A percentile compares a stretch with the other conserved stretches of the same genome.
phyloP scores from a whole-genome alignment of 2,329 filamentous ascomycete genomes.

The Alternaria ventricosa region DNA sequence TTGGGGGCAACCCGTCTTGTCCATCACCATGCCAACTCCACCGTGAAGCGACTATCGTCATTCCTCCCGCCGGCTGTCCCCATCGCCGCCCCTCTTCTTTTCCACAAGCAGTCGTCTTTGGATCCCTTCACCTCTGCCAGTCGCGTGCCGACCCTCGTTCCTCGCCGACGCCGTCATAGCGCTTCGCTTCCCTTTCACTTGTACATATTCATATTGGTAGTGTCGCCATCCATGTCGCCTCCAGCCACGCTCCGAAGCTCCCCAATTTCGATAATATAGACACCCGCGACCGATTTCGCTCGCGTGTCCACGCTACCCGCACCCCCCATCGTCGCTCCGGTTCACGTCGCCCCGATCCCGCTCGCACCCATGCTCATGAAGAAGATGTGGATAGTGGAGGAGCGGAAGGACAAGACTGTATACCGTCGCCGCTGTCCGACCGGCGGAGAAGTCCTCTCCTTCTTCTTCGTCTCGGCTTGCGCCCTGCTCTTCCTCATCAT shows the following conservation, averaged over 20 bases:
- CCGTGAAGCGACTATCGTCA: background rate
- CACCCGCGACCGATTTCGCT: conserved; percentile 18
- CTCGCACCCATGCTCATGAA: conserved; percentile 25
- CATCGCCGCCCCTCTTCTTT: conserved; percentile 2
- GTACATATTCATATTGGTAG: conserved; percentile 1
- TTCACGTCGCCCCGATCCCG: conserved; percentile 12
- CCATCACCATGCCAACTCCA: conserved; percentile 1
- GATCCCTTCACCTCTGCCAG: background rate
- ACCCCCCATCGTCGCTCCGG: conserved; percentile 15
- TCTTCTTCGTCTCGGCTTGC: conserved; percentile 37
- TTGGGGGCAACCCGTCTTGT: background rate
- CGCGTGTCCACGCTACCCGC: conserved; percentile 19
- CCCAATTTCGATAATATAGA: conserved; percentile 13
- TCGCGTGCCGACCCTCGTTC: background rate
- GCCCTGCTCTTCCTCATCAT: conserved; percentile 39
- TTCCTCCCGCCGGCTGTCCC: background rate
- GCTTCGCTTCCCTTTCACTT: background rate
- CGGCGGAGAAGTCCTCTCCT: conserved; percentile 32
- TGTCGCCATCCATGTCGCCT: conserved; percentile 23
- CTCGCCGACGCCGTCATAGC: background rate
- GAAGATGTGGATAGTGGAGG: conserved; percentile 32
- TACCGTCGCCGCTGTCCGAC: conserved; percentile 37
- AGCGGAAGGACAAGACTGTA: conserved; percentile 35
- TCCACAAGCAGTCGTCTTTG: background rate
- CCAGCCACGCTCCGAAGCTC: conserved; percentile 6